These are phyloP conservation scores for Cryptosporidium parvum DNA, from an alignment of 169 alveolate genomes.

Conservation along the genomic window DNA sequence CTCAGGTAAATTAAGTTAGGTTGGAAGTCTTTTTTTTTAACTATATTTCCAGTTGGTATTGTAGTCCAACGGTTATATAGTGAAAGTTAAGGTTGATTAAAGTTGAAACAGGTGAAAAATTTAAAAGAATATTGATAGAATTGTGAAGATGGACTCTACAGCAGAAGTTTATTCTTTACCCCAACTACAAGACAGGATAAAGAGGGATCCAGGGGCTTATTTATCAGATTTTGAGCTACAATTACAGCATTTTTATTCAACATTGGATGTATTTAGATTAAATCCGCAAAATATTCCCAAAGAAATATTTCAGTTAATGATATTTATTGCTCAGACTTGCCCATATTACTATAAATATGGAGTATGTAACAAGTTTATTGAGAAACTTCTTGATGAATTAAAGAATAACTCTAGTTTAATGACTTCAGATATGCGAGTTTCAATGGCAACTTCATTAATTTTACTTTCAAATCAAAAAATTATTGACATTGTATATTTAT, in stretches of 20 bases:
- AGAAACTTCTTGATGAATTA: constrained; percentile 40
- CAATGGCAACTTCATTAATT: constrained; percentile 51
- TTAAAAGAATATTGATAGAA: background rate
- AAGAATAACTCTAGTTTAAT: constrained; percentile 41
- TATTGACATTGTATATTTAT: constrained; percentile 50
- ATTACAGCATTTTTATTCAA: constrained; percentile 73
- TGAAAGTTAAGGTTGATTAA: background rate
- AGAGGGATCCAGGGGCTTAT: constrained; percentile 80
- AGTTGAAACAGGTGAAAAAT: background rate
- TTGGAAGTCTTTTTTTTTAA: background rate
- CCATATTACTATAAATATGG: constrained; percentile 57
- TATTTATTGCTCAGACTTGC: constrained; percentile 80
- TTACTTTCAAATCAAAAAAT: constrained; percentile 55
- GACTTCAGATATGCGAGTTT: constrained; percentile 58
- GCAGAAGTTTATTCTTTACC: constrained; percentile 62
- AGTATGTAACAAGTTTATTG: constrained; percentile 45
- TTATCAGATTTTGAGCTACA: constrained; percentile 77
- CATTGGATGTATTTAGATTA: constrained; percentile 73
- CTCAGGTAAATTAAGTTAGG: background rate
- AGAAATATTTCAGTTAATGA: constrained; percentile 76
- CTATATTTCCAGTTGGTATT: background rate
- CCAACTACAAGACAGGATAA: constrained; percentile 77
- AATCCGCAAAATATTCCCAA: constrained; percentile 77
- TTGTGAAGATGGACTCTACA: background rate
- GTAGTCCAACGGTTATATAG: constrained; percentile 1